Base-by-base conservation (phyloP, 225 moss, liverwort and hornwort species). In the Thuidium tamariscinum region DNA sequence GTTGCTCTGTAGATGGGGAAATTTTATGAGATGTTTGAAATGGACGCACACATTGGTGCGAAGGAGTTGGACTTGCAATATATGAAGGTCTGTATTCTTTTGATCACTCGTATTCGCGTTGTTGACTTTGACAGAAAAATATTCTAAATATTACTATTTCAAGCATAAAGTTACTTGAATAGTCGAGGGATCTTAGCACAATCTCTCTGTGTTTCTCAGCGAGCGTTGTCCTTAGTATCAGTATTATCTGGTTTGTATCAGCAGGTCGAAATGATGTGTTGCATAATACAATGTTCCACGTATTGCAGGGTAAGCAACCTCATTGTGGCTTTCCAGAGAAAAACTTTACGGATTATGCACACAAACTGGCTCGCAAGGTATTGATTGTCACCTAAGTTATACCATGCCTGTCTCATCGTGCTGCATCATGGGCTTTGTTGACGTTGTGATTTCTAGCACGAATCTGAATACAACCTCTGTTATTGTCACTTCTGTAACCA, bases 241-340 rank as follows among this genome's bases (percentile, higher is more conserved):
- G 49, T 79, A 29, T 78, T 51, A 54, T 82, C 37, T 78, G 81
- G 55, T 73, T 85, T 59, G 67, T 74, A 54, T 75, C 74, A 54
- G 66, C 60, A 44, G 20, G 44, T 49, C 19, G 25, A 63, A 76
- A 63, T 79, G 57, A 18, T 64, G 26, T 56, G 44, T 44, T 44
- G 44, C 44, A 44, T n/a, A n/a, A n/a, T n/a, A n/a, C 70, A 54
- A 19, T 72, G 60, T 71, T 76, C 72, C 59, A 21, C 42, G 59
- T 73, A 51, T 56, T 79, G 88, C 96, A 99, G 99, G 99, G 99
- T 84, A 89, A 93, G 55, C 97, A 99, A 82, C 99, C 99, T 42
- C 99, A 97, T 85, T 99, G 99, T 92, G 99, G 99, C 44, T 99
- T 99, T 88, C 99, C 99, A 32, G 99, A 99, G 88, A 99, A 95